These are phyloP conservation scores for Lycium ferocissimum DNA, from an alignment of 257 asterid genomes.

Conservation along the genomic window DNA sequence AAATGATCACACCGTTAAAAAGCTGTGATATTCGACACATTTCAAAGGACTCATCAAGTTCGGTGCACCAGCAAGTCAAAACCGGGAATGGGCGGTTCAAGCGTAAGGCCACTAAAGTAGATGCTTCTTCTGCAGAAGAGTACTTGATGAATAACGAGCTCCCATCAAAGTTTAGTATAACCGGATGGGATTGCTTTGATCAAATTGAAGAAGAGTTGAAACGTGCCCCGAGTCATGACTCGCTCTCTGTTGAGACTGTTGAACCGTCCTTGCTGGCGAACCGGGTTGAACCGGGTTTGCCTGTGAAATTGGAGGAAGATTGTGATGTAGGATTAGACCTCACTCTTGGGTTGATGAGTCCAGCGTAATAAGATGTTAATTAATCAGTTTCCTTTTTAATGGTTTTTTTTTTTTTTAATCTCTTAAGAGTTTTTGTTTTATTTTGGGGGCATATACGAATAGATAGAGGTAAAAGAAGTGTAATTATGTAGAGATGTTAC, in stretches of 20 bases:
- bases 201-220: constrained; percentile 33
- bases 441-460: not conserved
- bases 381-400: constrained; percentile 32
- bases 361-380: not conserved
- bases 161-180: constrained; percentile 64
- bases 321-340: constrained; percentile 56
- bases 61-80: constrained; percentile 43
- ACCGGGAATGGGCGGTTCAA: constrained; percentile 49
- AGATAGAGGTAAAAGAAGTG: constrained; percentile 20
- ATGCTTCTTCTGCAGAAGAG: not conserved
- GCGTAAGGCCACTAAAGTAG: constrained; percentile 42
- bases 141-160: constrained; percentile 28
- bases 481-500: constrained; percentile 22
- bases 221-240: constrained; percentile 68
- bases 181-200: constrained; percentile 62
- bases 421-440: not conserved
- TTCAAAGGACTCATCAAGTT: constrained; percentile 43
- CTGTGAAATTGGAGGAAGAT: constrained; percentile 43
- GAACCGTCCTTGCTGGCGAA: constrained; percentile 56
- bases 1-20: constrained; percentile 45
- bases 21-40: constrained; percentile 79
- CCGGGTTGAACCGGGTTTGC: constrained; percentile 33
- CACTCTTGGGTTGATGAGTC: constrained; percentile 47
- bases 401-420: not conserved
- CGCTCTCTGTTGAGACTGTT: constrained; percentile 64